phyloP scores from a whole-genome alignment of 208 protist genomes.

The Tetramitus jugosus region DNA sequence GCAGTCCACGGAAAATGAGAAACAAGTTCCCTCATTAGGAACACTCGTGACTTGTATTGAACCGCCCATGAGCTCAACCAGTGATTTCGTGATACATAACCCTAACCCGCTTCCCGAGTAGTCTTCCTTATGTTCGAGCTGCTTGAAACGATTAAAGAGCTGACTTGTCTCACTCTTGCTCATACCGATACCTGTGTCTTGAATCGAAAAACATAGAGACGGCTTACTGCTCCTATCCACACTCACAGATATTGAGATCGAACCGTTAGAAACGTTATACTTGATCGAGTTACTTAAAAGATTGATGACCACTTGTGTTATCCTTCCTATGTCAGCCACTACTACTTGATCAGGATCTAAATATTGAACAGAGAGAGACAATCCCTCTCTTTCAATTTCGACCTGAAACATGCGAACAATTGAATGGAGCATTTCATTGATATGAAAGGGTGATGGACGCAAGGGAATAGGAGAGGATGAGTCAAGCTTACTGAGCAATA shows the following conservation, averaged over 20 bases:
- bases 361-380: not conserved
- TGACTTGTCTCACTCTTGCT: not conserved
- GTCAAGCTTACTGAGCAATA: not conserved
- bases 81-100: not conserved
- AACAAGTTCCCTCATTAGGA: not conserved
- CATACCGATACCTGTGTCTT: not conserved
- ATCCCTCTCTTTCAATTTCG: not conserved
- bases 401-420: not conserved
- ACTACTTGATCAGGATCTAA: not conserved
- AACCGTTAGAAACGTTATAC: not conserved
- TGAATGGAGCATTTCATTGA: not conserved
- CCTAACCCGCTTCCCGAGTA: not conserved
- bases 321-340: not conserved
- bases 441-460: not conserved
- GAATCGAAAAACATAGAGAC: not conserved
- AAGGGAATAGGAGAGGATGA: not conserved
- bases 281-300: not conserved
- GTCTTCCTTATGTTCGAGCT: not conserved
- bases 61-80: not conserved
- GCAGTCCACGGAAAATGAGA: not conserved
- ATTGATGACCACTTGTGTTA: not conserved
- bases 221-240: not conserved
- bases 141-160: not conserved
- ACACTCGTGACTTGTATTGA: not conserved
- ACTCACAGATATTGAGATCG: too few species aligned